A percentile compares a stretch with the other conserved stretches of the same genome.
Evolutionary conservation across 2,329 filamentous ascomycete genomes (phyloP).

Genomic region (Beauveria bassiana): DNA sequence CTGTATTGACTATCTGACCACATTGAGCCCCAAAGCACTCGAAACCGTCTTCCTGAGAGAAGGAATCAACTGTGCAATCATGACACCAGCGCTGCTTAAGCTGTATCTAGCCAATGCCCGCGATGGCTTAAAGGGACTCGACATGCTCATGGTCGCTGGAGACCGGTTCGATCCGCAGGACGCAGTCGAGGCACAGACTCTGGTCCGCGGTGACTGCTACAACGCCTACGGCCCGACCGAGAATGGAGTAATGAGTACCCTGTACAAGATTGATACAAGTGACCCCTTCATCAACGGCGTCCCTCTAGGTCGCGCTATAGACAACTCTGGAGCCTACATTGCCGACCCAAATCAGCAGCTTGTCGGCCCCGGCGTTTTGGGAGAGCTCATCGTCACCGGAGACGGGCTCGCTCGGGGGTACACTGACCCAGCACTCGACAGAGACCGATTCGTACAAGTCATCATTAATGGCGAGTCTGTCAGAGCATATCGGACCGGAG

Average conservation of each 20-base stretch:
- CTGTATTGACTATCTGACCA: conserved; percentile 14
- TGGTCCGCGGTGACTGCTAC: conserved; percentile 7
- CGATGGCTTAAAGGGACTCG: conserved; percentile 25
- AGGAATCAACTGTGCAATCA: conserved; percentile 27
- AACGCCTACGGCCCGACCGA: conserved; percentile 21
- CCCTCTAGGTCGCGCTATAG: conserved; percentile 17
- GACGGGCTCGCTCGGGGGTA: conserved; percentile 18
- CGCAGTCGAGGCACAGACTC: background rate
- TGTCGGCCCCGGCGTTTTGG: conserved; percentile 17
- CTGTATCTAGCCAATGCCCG: conserved; percentile 23
- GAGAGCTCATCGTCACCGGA: conserved; percentile 20
- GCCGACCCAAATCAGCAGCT: conserved; percentile 15
- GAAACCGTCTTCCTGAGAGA: conserved; percentile 18
- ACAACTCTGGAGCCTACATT: conserved; percentile 17
- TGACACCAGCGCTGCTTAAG: conserved; percentile 13
- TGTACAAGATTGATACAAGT: background rate
- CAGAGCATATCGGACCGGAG: conserved; percentile 21
- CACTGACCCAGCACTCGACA: conserved; percentile 8
- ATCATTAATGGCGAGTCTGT: conserved; percentile 4
- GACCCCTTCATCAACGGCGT: conserved; percentile 16
- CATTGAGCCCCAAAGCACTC: conserved; percentile 8
- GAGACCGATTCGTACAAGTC: conserved; percentile 14
- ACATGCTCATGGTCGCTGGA: conserved; percentile 28
- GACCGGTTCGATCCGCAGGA: conserved; percentile 16
- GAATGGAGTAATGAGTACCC: conserved; percentile 16